phyloP scores from a whole-genome alignment of 208 protist species.

The Herpetomonas tarakana region DNA sequence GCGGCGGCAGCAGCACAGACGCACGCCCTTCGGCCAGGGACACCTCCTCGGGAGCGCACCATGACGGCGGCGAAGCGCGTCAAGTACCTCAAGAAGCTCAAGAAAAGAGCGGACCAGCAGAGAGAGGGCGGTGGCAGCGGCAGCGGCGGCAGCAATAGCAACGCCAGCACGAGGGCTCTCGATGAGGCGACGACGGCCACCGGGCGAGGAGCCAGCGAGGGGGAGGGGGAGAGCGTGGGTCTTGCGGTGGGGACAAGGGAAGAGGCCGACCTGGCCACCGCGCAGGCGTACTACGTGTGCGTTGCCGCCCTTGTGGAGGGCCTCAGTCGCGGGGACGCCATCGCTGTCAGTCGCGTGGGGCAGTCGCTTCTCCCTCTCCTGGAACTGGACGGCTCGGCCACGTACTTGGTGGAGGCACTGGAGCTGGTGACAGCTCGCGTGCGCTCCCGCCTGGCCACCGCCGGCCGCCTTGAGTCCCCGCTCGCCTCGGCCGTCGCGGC shows the following conservation, averaged over 20 bases:
- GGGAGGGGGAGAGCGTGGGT: not conserved
- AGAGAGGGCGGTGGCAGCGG: no score
- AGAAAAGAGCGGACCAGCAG: no score
- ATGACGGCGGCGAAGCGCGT: not conserved
- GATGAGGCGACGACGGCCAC: not conserved
- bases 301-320: slow-evolving; percentile 31
- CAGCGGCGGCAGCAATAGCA: no score
- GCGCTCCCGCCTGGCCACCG: slow-evolving; percentile 14
- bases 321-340: slow-evolving; percentile 39
- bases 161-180: not conserved
- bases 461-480: slow-evolving; percentile 6
- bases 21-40: not conserved
- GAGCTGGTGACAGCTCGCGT: slow-evolving; percentile 22
- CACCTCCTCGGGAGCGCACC: no score
- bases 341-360: slow-evolving; percentile 18
- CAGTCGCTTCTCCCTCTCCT: slow-evolving; percentile 28
- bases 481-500: not conserved
- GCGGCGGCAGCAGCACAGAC: not conserved
- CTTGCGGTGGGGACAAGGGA: not conserved
- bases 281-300: slow-evolving; percentile 25
- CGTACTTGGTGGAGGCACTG: slow-evolving; percentile 36
- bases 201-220: no score
- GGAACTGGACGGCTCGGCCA: slow-evolving; percentile 27
- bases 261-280: slow-evolving; percentile 11
- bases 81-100: not conserved